Base-by-base conservation (phyloP, 371 early-diverging fungal species). In the Mucor indicus region DNA sequence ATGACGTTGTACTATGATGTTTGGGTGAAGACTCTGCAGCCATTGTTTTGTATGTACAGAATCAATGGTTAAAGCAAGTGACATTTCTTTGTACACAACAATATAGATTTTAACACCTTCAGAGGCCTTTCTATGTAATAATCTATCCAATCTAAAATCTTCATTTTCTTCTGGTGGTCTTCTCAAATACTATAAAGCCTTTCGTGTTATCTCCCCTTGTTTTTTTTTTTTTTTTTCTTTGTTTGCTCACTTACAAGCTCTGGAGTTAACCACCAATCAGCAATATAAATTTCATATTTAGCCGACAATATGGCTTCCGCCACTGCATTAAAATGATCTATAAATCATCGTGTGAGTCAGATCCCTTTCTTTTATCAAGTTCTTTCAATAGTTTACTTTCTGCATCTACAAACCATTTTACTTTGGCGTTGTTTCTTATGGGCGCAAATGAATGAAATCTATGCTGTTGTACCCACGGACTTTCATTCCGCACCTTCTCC, bases 261-360 rank as follows among this genome's bases (percentile, higher is more conserved):
- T 6, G 92, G 92, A 9, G 84, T 77, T 21, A 92, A 69, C 91
- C 95, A 95, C 97, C 97, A 96, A 63, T 91, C 96, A 9, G 75
- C 78, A 44, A 95, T 93, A 60, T 89, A 93, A 32, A 95, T 90
- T 54, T 83, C 83, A 20, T 69, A 62, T 49, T 84, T 85, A 38
- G 95, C 94, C 32, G 80, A 77, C 33, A 83, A 57, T 50, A 95
- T 75, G 15, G 90, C 87, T 51, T 90, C 89, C 3, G 88, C 87
- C 4, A 93, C 75, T 1, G 86, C 87, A 52, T 80, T 77, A 48
- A 91, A 92, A 62, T 94, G 93, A 57, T 87, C 89, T 76, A 49
- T 23, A 9, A 19, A 16, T 10, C 20, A 36, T n/a, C n/a, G n/a
- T n/a, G n/a, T n/a, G n/a, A n/a, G n/a, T n/a, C n/a, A n/a, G n/a